phyloP scores from a whole-genome alignment of 1,139 yeast genomes.

The Debaryomycetaceae sp. region DNA sequence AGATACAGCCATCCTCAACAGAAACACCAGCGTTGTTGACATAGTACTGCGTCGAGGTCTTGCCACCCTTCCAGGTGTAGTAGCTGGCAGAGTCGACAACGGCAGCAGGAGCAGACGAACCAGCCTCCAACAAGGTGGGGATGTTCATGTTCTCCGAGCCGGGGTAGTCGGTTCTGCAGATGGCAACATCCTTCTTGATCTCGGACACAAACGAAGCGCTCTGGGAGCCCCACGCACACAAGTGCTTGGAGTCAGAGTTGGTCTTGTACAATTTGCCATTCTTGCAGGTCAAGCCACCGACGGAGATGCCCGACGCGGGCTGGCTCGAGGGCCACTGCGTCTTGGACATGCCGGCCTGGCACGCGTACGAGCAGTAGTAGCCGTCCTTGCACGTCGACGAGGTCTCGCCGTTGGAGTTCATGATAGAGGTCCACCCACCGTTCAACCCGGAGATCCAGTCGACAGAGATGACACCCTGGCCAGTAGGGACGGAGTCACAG shows the following conservation, averaged over 20 bases:
- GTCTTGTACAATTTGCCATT: conserved; percentile 67
- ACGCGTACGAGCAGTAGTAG: conserved; percentile 77
- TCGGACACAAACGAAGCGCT: conserved; percentile 58
- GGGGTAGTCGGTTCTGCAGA: conserved; percentile 86
- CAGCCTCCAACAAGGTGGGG: conserved; percentile 67
- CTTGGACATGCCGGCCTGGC: conserved; percentile 89
- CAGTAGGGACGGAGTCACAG: conserved; percentile 62
- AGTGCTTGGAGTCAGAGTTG: conserved; percentile 51
- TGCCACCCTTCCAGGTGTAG: conserved; percentile 61
- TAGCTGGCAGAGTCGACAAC: conserved; percentile 62
- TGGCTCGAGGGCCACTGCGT: conserved; percentile 80
- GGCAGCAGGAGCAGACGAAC: conserved; percentile 53
- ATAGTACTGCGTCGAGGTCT: conserved; percentile 74
- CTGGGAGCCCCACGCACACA: conserved; percentile 76
- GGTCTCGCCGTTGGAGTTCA: conserved; percentile 59
- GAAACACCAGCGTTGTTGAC: conserved; percentile 80
- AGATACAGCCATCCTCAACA: conserved; percentile 67
- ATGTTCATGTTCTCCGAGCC: conserved; percentile 86
- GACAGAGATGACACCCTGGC: conserved; percentile 69
- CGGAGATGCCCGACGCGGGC: conserved; percentile 70
- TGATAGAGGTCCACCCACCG: conserved; percentile 75
- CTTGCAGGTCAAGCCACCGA: conserved; percentile 74
- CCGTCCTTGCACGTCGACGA: conserved; percentile 70
- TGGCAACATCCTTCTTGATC: conserved; percentile 56
- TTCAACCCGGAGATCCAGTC: conserved; percentile 47